Base-by-base conservation (phyloP, 75 land plant species). In the Gnetum montanum region DNA sequence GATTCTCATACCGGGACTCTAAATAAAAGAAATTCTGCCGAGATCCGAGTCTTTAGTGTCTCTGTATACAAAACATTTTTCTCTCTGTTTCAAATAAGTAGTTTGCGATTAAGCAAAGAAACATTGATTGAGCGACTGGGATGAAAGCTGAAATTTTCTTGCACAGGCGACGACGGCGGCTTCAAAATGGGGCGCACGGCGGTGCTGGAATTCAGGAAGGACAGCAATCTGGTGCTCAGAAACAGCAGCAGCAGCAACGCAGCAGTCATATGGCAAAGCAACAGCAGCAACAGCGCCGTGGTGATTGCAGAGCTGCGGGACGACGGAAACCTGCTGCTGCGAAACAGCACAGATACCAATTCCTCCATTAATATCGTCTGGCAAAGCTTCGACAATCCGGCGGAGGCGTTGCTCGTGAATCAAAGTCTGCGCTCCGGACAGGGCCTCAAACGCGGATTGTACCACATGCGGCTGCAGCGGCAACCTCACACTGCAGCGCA, bases 321-420 rank as follows among this genome's bases (percentile, higher is more conserved):
- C 33, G 23, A 58, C 25, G 83, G 83, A 4, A 55, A 79, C 24
- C 54, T 79, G 37, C 52, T 52, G 0, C 65, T 79, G 30, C 55
- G 20, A 8, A 75, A 64, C 51, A n/a, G n/a, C n/a, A n/a, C n/a
- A n/a, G n/a, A n/a, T n/a, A n/a, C n/a, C n/a, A n/a, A n/a, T n/a
- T 18, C 33, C 0, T 40, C 13, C 10, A 6, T 24, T 46, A 18
- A 23, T 16, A 8, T 51, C 3, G 46, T 72, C 15, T 80, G 84
- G 84, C 28, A 71, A 3, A 46, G 72, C 11, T 80, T 80, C 61
- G 64, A 54, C 20, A 31, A 80, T 26, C 80, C 84, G 6, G 66
- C 73, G 1, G 80, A 80, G 38, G 65, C 72, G 1, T 44, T 80
- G 36, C 35, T 80, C 20, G 61, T 59, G 19, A 12, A 41, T 1